phyloP scores from a whole-genome alignment of 208 protist genomes.

The Tritrichomonas foetus region DNA sequence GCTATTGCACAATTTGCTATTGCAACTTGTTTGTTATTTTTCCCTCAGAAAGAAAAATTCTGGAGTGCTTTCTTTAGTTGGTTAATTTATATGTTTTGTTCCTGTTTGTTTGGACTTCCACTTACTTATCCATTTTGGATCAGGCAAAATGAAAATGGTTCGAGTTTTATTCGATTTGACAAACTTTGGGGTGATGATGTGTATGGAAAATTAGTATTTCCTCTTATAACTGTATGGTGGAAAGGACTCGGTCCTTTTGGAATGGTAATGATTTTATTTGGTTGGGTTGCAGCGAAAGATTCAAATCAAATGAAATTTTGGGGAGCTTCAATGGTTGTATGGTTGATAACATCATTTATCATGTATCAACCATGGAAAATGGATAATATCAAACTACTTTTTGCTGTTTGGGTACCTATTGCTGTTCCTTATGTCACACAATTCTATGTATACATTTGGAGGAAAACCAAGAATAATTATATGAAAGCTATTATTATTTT shows the following conservation, averaged over 20 bases:
- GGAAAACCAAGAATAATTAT: background rate
- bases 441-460: background rate
- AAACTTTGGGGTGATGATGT: background rate
- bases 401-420: background rate
- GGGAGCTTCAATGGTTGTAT: background rate
- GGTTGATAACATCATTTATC: background rate
- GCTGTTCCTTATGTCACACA: background rate
- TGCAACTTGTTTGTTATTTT: background rate
- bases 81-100: background rate
- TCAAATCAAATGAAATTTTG: background rate
- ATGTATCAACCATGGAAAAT: background rate
- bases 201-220: background rate
- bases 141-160: background rate
- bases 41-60: background rate
- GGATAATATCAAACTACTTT: background rate
- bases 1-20: slow-evolving; percentile 24
- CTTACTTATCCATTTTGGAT: background rate
- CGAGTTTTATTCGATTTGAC: background rate
- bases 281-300: background rate
- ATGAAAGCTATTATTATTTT: background rate
- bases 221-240: background rate
- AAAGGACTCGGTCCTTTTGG: background rate
- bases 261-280: background rate
- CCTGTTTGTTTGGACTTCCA: background rate
- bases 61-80: background rate